Evolutionary conservation across 805 yeast species (phyloP).

Genomic region (Yamadazyma takamatsuzukensis): DNA sequence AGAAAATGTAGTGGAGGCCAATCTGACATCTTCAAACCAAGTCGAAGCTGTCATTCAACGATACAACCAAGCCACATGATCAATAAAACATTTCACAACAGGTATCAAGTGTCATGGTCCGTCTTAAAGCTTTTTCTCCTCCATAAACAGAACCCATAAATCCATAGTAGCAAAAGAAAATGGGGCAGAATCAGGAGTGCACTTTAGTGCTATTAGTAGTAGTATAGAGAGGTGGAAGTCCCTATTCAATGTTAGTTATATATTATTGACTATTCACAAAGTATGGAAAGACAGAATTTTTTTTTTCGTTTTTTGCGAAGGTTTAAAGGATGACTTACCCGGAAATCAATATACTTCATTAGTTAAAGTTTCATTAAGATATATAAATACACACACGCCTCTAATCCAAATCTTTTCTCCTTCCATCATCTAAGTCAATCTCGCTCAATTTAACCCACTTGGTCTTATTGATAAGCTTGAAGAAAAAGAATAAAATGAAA

Average conservation of each 20-base stretch:
- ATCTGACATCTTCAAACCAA: slow-evolving; percentile 6
- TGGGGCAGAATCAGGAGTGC: slow-evolving; percentile 67
- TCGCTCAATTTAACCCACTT: slow-evolving; percentile 40
- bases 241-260: too few species aligned
- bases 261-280: too few species aligned
- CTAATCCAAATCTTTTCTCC: slow-evolving; percentile 35
- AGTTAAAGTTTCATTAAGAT: too few species aligned
- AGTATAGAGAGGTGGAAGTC: too few species aligned
- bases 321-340: too few species aligned
- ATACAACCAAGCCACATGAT: slow-evolving; percentile 42
- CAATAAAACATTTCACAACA: slow-evolving; percentile 34
- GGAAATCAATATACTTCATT: too few species aligned
- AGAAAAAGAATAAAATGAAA: slow-evolving; percentile 35
- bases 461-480: slow-evolving; percentile 36
- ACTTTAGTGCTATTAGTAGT: too few species aligned
- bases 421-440: slow-evolving; percentile 51
- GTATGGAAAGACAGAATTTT: too few species aligned
- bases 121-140: slow-evolving; percentile 54
- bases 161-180: slow-evolving; percentile 44
- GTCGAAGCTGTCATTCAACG: slow-evolving; percentile 9
- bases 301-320: too few species aligned
- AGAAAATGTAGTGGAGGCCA: slow-evolving; percentile 14
- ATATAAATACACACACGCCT: too few species aligned
- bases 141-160: slow-evolving; percentile 58
- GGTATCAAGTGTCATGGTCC: slow-evolving; percentile 46